Evolutionary conservation across 2,329 filamentous ascomycete species (phyloP).

Genomic region (Podosphaera fusca): DNA sequence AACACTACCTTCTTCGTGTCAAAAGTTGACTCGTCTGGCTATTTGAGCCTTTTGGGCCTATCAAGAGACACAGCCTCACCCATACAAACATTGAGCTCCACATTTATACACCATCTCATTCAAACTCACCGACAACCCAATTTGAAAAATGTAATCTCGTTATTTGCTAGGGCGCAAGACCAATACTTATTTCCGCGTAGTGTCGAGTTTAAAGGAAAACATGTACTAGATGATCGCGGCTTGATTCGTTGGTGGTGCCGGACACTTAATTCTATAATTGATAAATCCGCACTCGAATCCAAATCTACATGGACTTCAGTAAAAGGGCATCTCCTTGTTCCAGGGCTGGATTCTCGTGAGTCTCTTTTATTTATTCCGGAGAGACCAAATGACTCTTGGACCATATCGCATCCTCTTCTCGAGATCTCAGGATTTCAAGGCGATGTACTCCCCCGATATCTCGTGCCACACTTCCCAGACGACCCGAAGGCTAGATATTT

Average conservation of each 20-base stretch:
- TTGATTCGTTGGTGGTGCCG: constrained; percentile 93
- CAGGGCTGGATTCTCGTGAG: constrained; percentile 64
- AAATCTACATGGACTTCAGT: constrained; percentile 21
- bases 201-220: constrained; percentile 62
- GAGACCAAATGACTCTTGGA: constrained; percentile 24
- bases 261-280: constrained; percentile 50
- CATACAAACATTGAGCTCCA: constrained; percentile 46
- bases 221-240: constrained; percentile 74
- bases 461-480: constrained; percentile 81
- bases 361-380: constrained; percentile 55
- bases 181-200: constrained; percentile 93
- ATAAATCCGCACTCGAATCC: constrained; percentile 10
- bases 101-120: constrained; percentile 57
- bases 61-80: constrained; percentile 45
- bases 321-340: constrained; percentile 69
- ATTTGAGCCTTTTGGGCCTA: constrained; percentile 42
- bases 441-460: constrained; percentile 52
- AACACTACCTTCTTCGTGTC: constrained; percentile 82
- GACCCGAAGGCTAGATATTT: constrained; percentile 85
- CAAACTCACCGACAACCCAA: constrained; percentile 38
- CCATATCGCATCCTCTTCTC: constrained; percentile 49
- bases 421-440: constrained; percentile 37
- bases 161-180: constrained; percentile 78
- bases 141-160: constrained; percentile 53
- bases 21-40: constrained; percentile 92